Base-by-base conservation (phyloP, 768 basidiomycete genomes). In the Neoboletus subvelutipes region DNA sequence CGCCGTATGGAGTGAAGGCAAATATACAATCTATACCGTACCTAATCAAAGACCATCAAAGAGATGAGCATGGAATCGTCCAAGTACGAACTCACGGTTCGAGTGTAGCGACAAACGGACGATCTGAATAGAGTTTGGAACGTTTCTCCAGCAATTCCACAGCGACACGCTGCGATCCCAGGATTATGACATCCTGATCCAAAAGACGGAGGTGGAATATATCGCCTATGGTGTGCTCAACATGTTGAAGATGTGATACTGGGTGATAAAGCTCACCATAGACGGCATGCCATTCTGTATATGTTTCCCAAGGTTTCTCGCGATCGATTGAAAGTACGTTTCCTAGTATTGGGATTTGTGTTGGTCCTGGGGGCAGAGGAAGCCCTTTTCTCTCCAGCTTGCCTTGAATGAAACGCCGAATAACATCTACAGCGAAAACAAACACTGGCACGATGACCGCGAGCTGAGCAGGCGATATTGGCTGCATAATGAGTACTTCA, bases 11-110 rank as follows among this genome's bases (percentile, higher is more conserved):
- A 6, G 48, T 48, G 20, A 56, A 56, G 7, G 11, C 46, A 20
- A 62, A 60, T 1, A 46, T 15, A 12, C n/a, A 60, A 2, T 59
- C 43, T 3, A 45, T n/a, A 5, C 61, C 61, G 56, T 39, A 60
- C 13, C 61, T 62, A 20, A 51, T 29, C 5, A 28, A 29, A 26
- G 28, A 31, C n/a, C 5, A 31, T 10, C n/a, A 20, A 17, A 40
- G 1, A 13, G 4, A 9, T 17, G 8, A 20, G 13, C 2, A 7
- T n/a, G 18, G 18, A 29, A 29, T 8, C 18, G 5, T 22, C 28
- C 18, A 29, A 12, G n/a, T 28, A 37, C 5, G 17, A 40, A 40
- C 50, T 20, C 26, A 50, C 50, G 28, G 39, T 5, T 40, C 41
- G 12, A 24, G 22, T 3, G 41, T 42, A 4, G 41, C 22, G 22